Base-by-base conservation (phyloP, 2,329 filamentous ascomycete species). In the Fusarium pilosicola region DNA sequence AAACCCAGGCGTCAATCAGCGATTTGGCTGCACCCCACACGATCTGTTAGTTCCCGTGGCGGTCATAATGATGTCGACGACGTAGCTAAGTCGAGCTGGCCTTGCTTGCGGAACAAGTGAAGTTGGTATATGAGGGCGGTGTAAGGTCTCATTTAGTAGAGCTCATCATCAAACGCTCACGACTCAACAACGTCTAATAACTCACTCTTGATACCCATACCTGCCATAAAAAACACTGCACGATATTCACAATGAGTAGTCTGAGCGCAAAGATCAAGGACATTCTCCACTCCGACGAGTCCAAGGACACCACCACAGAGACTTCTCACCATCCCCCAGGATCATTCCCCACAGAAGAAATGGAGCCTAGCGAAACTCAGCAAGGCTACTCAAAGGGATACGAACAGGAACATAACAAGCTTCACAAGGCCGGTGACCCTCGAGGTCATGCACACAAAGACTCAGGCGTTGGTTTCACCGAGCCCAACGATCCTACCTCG, bases 41-140 rank as follows among this genome's bases (percentile, higher is more conserved):
- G 62, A 71, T 68, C 54, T 71, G 36, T 55, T 71, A 71, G 70
- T 39, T 58, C 58, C 58, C 42, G 51, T 59, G 38, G 36, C 28
- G 39, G 60, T 74, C 66, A 74, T 74, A n/a, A 74, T 62, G 67
- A 74, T 71, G 71, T 71, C 67, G 67, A 74, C 62, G 71, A 71
- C 32, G n/a, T 28, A 34, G 14, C 32, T 2, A 65, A 42, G 11
- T 32, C 22, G 20, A 52, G 49, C 49, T 57, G 45, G 32, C 30
- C 66, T 36, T 64, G 67, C 51, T 68, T 72, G 54, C 13, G 36
- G 13, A 26, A 14, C 6, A 48, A 6, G 11, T 12, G 7, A 14
- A 30, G 22, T 26, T n/a, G 30, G 30, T 71, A 74, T 74, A 74
- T 74, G 67, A 74, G 38, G 22, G 55, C 24, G 22, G 28, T 36